These are phyloP conservation scores for Ormosia semicastrata DNA, from an alignment of 306 rosid species.

Conservation along the genomic window DNA sequence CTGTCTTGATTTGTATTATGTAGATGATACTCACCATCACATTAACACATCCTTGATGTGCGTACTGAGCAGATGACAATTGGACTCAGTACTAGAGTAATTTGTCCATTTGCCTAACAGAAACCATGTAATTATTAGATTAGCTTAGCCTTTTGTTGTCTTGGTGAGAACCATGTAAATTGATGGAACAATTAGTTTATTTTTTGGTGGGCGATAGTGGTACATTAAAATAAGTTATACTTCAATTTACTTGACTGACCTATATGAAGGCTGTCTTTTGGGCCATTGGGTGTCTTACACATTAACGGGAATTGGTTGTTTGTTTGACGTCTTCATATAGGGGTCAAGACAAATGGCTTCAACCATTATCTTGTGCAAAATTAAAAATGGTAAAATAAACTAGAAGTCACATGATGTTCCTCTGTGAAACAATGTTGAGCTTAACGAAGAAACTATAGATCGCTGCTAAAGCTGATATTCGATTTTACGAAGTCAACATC, in stretches of 20 bases:
- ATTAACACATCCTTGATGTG: neutral
- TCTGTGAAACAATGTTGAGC: too few relatives aligned
- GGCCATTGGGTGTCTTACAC: neutral
- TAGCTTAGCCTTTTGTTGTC: neutral
- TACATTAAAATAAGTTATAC: too few relatives aligned
- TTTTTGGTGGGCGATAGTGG: neutral
- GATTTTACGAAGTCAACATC: too few relatives aligned
- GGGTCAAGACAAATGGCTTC: neutral
- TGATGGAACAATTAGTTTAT: neutral
- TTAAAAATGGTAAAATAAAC: too few relatives aligned
- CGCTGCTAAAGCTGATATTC: too few relatives aligned
- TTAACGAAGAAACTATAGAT: neutral
- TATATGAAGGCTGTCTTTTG: neutral
- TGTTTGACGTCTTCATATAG: neutral
- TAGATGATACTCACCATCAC: neutral
- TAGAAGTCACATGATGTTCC: neutral
- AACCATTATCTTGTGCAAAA: too few relatives aligned
- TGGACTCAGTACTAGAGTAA: neutral
- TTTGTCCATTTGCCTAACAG: neutral
- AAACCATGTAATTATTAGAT: slow-evolving; percentile 14
- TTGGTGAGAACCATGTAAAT: neutral
- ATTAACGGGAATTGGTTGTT: neutral
- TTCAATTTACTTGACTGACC: too few relatives aligned
- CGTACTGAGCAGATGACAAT: neutral
- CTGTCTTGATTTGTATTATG: neutral